Base-by-base conservation (phyloP, 331 rosid genomes). In the Rhamnella rubrinervis region DNA sequence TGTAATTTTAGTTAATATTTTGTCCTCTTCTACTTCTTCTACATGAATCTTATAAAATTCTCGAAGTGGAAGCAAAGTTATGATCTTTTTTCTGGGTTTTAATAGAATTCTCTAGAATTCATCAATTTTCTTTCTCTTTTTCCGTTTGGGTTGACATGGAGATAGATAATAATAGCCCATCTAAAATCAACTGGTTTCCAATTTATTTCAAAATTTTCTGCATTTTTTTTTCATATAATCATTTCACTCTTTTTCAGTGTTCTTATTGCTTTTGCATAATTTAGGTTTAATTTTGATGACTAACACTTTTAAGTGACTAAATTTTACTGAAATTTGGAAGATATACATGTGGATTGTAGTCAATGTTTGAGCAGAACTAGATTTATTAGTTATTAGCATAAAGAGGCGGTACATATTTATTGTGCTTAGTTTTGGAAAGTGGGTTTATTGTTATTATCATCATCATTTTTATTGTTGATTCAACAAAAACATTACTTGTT, bases 161-260 rank as follows among this genome's bases (percentile, higher is more conserved):
- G 15, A 76, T 74, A 55, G 46, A 40, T 53, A 55, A 51, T 20
- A 65, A 58, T 1, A 67, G 57, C 72, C 81, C 79, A 72, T 63
- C 80, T 67, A 77, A 76, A 53, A 38, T 67, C 25, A 47, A 76
- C 89, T 85, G 93, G 93, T 87, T 58, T 64, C 67, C 40, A 15
- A 56, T n/a, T 51, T 70, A 31, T 60, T n/a, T 53, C 63, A 3
- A 11, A 18, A 17, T 21, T 58, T 15, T 6, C 9, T 59, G 39
- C 16, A n/a, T n/a, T 26, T 39, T 51, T 51, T 3, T 26, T 40
- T 49, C 49, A 16, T 52, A 18, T 17, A 2, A 14, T 52, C 3
- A 51, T 51, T 52, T 16, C 4, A 14, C 2, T 6, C 18, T n/a
- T 14, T 16, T 52, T 17, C 21, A 17, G 31, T 35, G 58, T 39